Percentiles rank a stretch among this genome's conserved stretches.
phyloP scores from a whole-genome alignment of 768 basidiomycete species.

The Agaricus bisporus region DNA sequence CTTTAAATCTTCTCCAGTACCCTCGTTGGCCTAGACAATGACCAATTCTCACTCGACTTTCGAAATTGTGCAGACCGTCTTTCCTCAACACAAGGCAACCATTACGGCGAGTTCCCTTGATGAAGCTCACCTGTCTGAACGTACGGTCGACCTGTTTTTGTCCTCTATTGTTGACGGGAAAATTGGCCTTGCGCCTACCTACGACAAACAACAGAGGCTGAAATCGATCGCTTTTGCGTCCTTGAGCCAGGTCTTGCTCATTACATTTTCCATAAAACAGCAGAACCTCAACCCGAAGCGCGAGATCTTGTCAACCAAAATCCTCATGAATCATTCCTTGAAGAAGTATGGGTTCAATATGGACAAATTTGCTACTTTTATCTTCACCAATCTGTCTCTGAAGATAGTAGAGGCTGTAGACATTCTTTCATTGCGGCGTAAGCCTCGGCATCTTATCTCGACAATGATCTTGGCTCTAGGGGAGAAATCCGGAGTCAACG shows the following conservation, averaged over 20 bases:
- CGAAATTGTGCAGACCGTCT: slow-evolving; percentile 28
- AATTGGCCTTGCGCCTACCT: slow-evolving; percentile 39
- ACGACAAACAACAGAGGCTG: slow-evolving; percentile 28
- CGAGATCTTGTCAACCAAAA: slow-evolving; percentile 20
- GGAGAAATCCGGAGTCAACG: slow-evolving; percentile 24
- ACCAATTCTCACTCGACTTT: slow-evolving; percentile 5
- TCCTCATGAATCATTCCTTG: slow-evolving; percentile 23
- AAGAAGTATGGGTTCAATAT: slow-evolving; percentile 37
- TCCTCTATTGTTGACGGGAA: slow-evolving; percentile 16
- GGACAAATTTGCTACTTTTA: slow-evolving; percentile 35
- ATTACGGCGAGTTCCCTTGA: slow-evolving; percentile 24
- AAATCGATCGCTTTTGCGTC: slow-evolving; percentile 36
- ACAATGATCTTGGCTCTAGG: slow-evolving; percentile 33
- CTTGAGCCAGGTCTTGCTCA: slow-evolving; percentile 24
- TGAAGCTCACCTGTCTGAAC: slow-evolving; percentile 18
- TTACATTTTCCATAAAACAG: slow-evolving; percentile 16
- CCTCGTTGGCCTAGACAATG: neutral
- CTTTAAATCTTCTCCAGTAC: no score
- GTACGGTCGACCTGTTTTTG: slow-evolving; percentile 23
- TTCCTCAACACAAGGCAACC: slow-evolving; percentile 15
- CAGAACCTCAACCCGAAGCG: slow-evolving; percentile 10
- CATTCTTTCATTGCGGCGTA: neutral
- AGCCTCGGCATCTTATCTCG: slow-evolving; percentile 25
- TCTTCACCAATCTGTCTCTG: slow-evolving; percentile 33
- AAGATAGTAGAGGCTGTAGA: slow-evolving; percentile 21